Base-by-base conservation (phyloP, 768 basidiomycete species). In the Boletellus ananas region DNA sequence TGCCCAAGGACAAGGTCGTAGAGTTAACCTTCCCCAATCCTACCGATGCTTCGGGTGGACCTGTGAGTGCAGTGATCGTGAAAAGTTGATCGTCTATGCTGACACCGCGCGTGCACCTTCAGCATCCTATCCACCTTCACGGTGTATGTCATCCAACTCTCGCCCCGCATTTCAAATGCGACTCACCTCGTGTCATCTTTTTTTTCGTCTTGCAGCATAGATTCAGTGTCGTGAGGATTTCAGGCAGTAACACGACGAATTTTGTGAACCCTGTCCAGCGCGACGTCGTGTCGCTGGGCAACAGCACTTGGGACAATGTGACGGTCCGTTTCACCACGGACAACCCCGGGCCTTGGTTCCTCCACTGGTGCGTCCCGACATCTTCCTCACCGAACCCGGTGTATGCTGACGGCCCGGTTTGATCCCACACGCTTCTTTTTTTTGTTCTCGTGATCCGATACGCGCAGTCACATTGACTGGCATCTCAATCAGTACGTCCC, bases 301-400 rank as follows among this genome's bases (percentile, higher is more conserved):
- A 35, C 6, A 45, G 47, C 3, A 53, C 73, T 64, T 48, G 47
- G 2, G 62, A 76, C 68, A 62, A 75, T 60, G 77, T 79, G 18
- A 75, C 75, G 3, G 68, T 86, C 42, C 74, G 82, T 43, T 84
- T 81, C 64, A 60, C 64, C 17, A 81, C 82, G 2, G 78, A 85
- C 56, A 85, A 85, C 63, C 74, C 83, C 3, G 84, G 83, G 10
- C 75, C 77, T 8, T 82, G 80, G 76, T 67, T 75, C 58, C 56
- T 75, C 35, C 74, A 75, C 54, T 75, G 61, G 60, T 62, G 29
- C 29, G 29, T 29, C 29, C 29, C 29, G 29, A 29, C 3, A 2
- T 29, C 10, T 11, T 10, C 11, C 11, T 29, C 29, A 29, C 8
- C 10, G 10, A 29, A 6, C 11, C 29, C 11, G 4, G 11, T 11